phyloP scores from a whole-genome alignment of 2,329 filamentous ascomycete species.

The Apiospora phragmitis region DNA sequence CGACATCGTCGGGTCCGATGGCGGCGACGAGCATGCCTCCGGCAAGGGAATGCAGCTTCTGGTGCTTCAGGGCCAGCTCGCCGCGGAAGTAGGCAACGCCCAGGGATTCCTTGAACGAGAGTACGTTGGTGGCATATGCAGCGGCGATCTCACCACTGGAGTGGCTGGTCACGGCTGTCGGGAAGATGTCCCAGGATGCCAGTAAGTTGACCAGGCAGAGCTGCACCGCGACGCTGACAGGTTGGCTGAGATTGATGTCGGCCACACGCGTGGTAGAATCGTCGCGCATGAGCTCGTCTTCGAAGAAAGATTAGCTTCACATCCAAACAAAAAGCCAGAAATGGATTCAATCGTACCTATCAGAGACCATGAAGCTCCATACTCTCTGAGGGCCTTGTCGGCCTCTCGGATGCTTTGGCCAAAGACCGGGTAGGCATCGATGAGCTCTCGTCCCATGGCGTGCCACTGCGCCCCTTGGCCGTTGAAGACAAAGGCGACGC shows the following conservation, averaged over 20 bases:
- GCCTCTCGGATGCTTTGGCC: not conserved
- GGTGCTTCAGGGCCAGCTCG: not conserved
- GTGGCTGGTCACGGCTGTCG: constrained; percentile 23
- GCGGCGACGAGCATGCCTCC: constrained; percentile 27
- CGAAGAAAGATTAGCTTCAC: not conserved
- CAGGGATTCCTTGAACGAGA: constrained; percentile 21
- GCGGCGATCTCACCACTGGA: constrained; percentile 42
- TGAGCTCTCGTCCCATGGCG: constrained; percentile 22
- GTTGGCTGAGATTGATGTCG: constrained; percentile 19
- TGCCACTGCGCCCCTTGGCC: constrained; percentile 24
- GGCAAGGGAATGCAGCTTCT: not conserved
- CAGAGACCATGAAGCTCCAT: not conserved
- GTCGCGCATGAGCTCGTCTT: constrained; percentile 19
- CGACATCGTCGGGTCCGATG: constrained; percentile 34
- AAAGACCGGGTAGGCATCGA: constrained; percentile 12
- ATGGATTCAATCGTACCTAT: not conserved
- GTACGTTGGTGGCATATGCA: constrained; percentile 37
- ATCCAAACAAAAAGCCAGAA: not conserved
- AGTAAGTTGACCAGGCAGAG: constrained; percentile 22
- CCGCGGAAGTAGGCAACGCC: constrained; percentile 24
- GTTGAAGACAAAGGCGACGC: constrained; percentile 20
- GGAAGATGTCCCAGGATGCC: constrained; percentile 14
- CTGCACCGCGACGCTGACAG: constrained; percentile 26
- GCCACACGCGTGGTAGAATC: constrained; percentile 12
- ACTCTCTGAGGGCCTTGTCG: not conserved